These are phyloP conservation scores for Kuraishia piskuri DNA, from an alignment of 805 yeast genomes.

Conservation along the genomic window DNA sequence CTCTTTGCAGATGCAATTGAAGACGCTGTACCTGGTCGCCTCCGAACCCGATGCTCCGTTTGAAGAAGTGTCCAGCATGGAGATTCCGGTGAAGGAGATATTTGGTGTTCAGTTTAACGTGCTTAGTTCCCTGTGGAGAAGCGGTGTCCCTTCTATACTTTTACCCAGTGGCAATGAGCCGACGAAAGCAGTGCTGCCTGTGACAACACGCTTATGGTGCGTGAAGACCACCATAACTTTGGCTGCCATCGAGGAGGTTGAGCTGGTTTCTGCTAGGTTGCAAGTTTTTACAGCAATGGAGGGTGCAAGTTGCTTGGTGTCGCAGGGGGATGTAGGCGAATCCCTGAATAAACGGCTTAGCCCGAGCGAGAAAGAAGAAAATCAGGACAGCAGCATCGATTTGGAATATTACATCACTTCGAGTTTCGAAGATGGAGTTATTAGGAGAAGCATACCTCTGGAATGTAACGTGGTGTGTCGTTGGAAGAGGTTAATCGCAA, in stretches of 20 bases:
- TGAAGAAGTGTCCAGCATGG: conserved; percentile 12
- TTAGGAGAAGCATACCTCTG: not conserved
- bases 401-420: not conserved
- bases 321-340: not conserved
- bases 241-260: conserved; percentile 10
- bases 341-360: not conserved
- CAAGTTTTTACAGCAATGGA: not conserved
- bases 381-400: not conserved
- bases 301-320: not conserved
- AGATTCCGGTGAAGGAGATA: conserved; percentile 21
- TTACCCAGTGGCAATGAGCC: conserved; percentile 5
- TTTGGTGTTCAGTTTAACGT: conserved; percentile 20
- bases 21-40: conserved; percentile 17
- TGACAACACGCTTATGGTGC: conserved; percentile 28
- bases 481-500: conserved; percentile 9
- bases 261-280: not conserved
- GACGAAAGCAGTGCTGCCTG: conserved; percentile 11
- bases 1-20: conserved; percentile 11
- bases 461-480: not conserved
- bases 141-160: conserved; percentile 21
- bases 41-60: conserved; percentile 22
- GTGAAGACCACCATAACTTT: conserved; percentile 21
- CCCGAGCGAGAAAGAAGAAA: not conserved
- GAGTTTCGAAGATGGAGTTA: not conserved
- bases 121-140: conserved; percentile 20